Base-by-base conservation (phyloP, 177 flowering plant genomes). In the Tripterygium wilfordii region DNA sequence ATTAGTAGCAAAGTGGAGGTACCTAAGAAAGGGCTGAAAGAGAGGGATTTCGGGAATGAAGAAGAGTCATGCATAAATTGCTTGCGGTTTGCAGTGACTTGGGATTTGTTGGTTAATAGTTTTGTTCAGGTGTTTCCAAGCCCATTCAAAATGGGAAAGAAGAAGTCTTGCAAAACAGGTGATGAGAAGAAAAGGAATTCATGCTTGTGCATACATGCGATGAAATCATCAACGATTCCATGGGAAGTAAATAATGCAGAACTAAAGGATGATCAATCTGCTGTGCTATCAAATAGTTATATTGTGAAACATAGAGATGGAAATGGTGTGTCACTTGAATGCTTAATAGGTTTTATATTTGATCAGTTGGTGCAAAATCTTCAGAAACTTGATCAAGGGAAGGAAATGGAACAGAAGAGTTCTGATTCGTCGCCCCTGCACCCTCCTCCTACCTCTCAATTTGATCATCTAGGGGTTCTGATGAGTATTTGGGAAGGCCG, bases 61-160 rank as follows among this genome's bases (percentile, higher is more conserved):
- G 80, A 76, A 43, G 72, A 53, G 18, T 69, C 76, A 49, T 75
- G 83, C 53, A 47, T 45, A 12, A 84, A 82, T 48, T 89, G 96
- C 60, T 67, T 88, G 76, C 79, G 79, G 47, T 70, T 85, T 70
- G 82, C 78, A 13, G 55, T 83, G 57, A 64, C 79, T 21, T 80
- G 89, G 82, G 76, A 90, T 19, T 44, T 74, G 67, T 56, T 82
- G 70, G 42, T 79, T 24, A 75, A 66, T 49, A 67, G 67, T 29
- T 72, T 77, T 58, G 63, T 70, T 54, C 94, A 85, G 54, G 67
- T 75, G 3, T 48, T 91, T 51, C 88, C 83, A 0, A 56, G 53
- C 25, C 81, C 79, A 2, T 76, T 76, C 40, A 86, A 76, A 42
- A 22, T 50, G 3, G 71, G 72, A 42, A 82, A 66, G 74, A 89